Percentiles rank a stretch among this genome's conserved stretches.
phyloP scores from a whole-genome alignment of 352 stramenopile genomes.

The Aphanomyces cochlioides region DNA sequence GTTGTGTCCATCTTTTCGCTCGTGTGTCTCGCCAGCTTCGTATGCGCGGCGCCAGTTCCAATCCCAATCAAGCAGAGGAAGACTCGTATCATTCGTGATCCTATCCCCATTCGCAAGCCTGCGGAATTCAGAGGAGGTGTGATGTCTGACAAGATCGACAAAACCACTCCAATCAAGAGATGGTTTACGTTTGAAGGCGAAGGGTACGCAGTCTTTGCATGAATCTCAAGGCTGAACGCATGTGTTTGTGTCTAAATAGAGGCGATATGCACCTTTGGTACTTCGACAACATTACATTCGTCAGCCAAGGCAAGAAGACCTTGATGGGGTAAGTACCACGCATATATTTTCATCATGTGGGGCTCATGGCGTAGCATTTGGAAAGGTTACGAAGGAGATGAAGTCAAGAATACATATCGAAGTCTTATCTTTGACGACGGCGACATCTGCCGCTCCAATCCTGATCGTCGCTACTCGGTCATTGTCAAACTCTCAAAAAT shows the following conservation, averaged over 20 bases:
- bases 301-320: slow-evolving; percentile 19
- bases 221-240: background rate
- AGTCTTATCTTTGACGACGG: slow-evolving; percentile 24
- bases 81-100: slow-evolving; percentile 21
- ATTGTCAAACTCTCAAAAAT: background rate
- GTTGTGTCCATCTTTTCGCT: no score
- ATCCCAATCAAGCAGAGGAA: slow-evolving; percentile 24
- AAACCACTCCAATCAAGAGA: background rate
- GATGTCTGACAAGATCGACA: slow-evolving; percentile 15
- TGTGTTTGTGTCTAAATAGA: background rate
- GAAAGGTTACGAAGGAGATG: slow-evolving; percentile 21
- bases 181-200: slow-evolving; percentile 12
- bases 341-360: background rate
- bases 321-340: slow-evolving; percentile 2
- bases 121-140: slow-evolving; percentile 9
- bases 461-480: slow-evolving; percentile 7
- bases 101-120: slow-evolving; percentile 11
- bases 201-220: background rate
- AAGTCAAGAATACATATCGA: background rate
- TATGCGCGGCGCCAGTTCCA: background rate
- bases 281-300: slow-evolving; percentile 28
- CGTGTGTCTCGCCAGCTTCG: no score
- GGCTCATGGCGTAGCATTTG: slow-evolving; percentile 8
- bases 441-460: background rate
- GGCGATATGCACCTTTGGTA: slow-evolving; percentile 17